phyloP scores from a whole-genome alignment of 1,284 basidiomycete genomes.

The Fomitiporia mediterranea region DNA sequence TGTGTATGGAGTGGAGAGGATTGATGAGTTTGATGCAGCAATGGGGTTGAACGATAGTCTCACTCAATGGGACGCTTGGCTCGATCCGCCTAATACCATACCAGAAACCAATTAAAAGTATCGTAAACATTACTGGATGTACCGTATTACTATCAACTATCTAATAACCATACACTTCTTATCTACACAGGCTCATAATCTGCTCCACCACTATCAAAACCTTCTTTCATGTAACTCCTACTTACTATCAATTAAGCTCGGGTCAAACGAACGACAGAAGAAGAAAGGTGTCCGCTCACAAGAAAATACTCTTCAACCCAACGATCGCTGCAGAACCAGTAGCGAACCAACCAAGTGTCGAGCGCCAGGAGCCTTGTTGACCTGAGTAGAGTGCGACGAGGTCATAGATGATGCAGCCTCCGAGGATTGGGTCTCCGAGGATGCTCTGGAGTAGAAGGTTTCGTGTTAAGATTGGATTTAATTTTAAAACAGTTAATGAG shows the following conservation, averaged over 20 bases:
- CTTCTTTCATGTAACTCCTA: too few species aligned
- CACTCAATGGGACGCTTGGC: conserved; percentile 31
- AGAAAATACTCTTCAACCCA: conserved; percentile 6
- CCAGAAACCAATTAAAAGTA: background rate
- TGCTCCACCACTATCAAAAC: too few species aligned
- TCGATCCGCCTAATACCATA: conserved; percentile 16
- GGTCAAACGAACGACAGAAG: too few species aligned
- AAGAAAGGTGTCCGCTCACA: background rate
- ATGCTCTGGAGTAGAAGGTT: conserved; percentile 10
- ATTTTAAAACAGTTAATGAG: background rate
- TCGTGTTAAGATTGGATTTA: background rate
- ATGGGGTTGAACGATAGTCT: conserved; percentile 25
- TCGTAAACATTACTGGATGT: background rate
- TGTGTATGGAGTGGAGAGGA: conserved; percentile 53
- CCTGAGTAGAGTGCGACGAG: conserved; percentile 28
- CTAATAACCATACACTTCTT: background rate
- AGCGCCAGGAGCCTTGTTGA: conserved; percentile 22
- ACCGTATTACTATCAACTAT: background rate
- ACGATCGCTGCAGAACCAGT: conserved; percentile 8
- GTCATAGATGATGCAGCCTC: conserved; percentile 29
- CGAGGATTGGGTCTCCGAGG: conserved; percentile 28
- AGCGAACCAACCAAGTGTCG: conserved; percentile 11
- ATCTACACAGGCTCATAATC: too few species aligned
- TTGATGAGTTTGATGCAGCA: conserved; percentile 15
- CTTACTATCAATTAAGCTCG: too few species aligned